Percentiles rank a stretch among this genome's conserved stretches.
phyloP scores from a whole-genome alignment of 2,329 filamentous ascomycete species.

The Fusarium zealandicum region DNA sequence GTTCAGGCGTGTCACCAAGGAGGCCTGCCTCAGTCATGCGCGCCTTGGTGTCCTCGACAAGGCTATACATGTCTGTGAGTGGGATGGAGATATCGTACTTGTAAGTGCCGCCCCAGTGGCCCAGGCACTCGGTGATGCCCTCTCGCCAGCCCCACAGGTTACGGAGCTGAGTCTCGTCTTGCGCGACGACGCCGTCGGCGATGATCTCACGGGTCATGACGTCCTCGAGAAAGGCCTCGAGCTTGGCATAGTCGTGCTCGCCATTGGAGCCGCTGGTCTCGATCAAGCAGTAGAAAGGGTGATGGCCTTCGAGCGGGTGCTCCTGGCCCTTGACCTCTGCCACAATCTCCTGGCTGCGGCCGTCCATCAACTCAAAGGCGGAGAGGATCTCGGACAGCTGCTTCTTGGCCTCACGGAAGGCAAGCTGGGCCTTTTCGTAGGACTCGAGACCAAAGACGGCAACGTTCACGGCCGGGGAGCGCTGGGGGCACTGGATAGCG shows the following conservation, averaged over 20 bases:
- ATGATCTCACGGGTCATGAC: conserved; percentile 91
- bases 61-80: conserved; percentile 81
- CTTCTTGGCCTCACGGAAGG: conserved; percentile 87
- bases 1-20: conserved; percentile 75
- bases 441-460: conserved; percentile 92
- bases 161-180: conserved; percentile 89
- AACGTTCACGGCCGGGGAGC: conserved; percentile 88
- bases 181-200: conserved; percentile 86
- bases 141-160: conserved; percentile 92
- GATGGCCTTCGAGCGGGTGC: conserved; percentile 79
- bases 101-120: conserved; percentile 93
- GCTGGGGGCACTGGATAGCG: conserved; percentile 87
- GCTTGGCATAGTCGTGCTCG: conserved; percentile 92
- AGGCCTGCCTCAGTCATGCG: conserved; percentile 77
- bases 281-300: conserved; percentile 95
- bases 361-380: conserved; percentile 97
- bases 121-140: conserved; percentile 86
- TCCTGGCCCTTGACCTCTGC: conserved; percentile 76
- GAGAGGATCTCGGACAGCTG: conserved; percentile 95
- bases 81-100: conserved; percentile 99
- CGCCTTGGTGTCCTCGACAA: conserved; percentile 85
- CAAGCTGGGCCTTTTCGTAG: conserved; percentile 85
- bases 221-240: conserved; percentile 87
- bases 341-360: conserved; percentile 79
- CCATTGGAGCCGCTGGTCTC: conserved; percentile 95